Conservation (phyloP, 768 basidiomycete genomes). For the Mycena olivaceomarginata region DNA sequence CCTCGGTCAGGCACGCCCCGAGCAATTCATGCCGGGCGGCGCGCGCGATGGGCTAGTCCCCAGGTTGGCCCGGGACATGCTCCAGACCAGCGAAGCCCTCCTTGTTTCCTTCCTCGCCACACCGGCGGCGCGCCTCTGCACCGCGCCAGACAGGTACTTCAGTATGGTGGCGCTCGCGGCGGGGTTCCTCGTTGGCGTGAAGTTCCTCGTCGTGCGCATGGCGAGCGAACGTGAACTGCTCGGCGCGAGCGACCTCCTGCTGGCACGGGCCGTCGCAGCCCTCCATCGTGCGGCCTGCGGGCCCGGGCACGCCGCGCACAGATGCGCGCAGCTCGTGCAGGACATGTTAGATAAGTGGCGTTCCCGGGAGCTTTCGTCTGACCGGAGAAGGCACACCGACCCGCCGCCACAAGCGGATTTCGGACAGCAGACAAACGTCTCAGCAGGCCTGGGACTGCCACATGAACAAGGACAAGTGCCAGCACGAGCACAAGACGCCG, state of each 20-base stretch:
- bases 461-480: neutral
- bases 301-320: constrained; percentile 14
- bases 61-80: constrained; percentile 16
- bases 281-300: constrained; percentile 30
- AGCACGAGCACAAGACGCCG: neutral
- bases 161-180: constrained; percentile 55
- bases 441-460: neutral
- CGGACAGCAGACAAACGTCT: neutral
- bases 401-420: neutral
- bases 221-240: neutral
- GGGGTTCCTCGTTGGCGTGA: constrained; percentile 55
- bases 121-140: constrained; percentile 4
- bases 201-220: constrained; percentile 50
- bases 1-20: neutral
- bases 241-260: constrained; percentile 34
- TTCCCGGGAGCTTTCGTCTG: neutral
- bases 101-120: constrained; percentile 24
- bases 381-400: too few relatives aligned
- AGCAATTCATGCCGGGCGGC: constrained; percentile 8
- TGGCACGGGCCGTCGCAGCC: neutral
- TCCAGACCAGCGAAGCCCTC: constrained; percentile 27
- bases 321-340: constrained; percentile 18
- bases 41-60: neutral
- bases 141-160: constrained; percentile 48
- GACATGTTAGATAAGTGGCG: constrained; percentile 12